These are phyloP conservation scores for Herpetomonas samuelpessoai DNA, from an alignment of 208 protist species.

Conservation along the genomic window DNA sequence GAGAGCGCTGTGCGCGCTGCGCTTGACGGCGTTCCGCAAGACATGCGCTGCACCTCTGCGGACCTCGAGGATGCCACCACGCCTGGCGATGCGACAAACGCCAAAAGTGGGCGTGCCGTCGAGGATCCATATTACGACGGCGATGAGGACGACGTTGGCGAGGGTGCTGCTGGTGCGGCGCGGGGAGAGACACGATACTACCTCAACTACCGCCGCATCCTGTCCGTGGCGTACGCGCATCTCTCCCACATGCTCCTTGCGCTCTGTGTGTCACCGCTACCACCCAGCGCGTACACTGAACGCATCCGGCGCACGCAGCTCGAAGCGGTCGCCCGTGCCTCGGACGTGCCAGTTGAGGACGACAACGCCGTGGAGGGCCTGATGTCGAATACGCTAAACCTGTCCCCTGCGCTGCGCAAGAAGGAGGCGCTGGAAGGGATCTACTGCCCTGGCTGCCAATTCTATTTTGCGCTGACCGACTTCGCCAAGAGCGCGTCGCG, in stretches of 20 bases:
- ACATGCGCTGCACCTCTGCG: constrained; percentile 59
- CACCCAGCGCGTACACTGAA: constrained; percentile 1
- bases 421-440: constrained; percentile 42
- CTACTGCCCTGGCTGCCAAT: constrained; percentile 56
- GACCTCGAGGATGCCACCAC: constrained; percentile 31
- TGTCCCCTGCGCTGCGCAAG: constrained; percentile 35
- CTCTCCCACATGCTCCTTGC: constrained; percentile 62
- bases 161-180: not conserved
- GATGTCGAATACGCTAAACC: constrained; percentile 10
- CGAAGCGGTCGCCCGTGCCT: not conserved
- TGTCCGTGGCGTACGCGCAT: constrained; percentile 78
- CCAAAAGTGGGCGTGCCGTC: not conserved
- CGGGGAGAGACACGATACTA: constrained; percentile 32
- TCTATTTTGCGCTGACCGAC: constrained; percentile 63
- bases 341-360: not conserved
- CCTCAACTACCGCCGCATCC: constrained; percentile 72
- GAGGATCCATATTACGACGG: not conserved
- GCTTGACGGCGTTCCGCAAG: constrained; percentile 52
- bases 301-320: not conserved
- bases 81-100: constrained; percentile 7
- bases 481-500: constrained; percentile 38
- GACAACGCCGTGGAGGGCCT: not conserved
- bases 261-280: constrained; percentile 41
- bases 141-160: not conserved
- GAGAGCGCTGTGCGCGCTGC: constrained; percentile 45